A percentile compares a stretch with the other conserved stretches of the same genome.
phyloP scores from a whole-genome alignment of 352 stramenopile species.

The Pythium grandisporangium region DNA sequence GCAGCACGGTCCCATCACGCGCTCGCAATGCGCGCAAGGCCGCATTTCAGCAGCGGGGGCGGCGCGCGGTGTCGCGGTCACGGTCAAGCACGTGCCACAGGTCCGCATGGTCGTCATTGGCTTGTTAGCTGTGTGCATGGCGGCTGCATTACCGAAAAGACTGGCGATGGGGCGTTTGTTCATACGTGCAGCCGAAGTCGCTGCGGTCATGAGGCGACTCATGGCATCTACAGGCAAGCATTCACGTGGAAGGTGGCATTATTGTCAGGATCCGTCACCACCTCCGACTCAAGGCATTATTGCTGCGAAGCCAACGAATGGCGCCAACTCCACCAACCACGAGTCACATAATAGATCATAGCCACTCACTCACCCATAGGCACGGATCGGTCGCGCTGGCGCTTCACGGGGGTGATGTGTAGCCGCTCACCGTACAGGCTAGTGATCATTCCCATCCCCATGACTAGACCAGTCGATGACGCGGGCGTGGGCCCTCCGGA shows the following conservation, averaged over 20 bases:
- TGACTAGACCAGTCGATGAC: too few species aligned
- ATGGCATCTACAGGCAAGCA: conserved; percentile 34
- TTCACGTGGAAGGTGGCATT: too few species aligned
- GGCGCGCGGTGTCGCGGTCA: conserved; percentile 5
- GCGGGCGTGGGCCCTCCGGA: not conserved
- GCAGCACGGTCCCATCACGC: conserved; percentile 48
- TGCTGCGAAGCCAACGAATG: too few species aligned
- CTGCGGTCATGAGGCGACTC: conserved; percentile 69
- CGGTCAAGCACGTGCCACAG: too few species aligned
- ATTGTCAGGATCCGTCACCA: too few species aligned
- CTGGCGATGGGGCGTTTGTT: conserved; percentile 61
- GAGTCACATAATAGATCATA: too few species aligned
- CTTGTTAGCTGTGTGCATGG: too few species aligned
- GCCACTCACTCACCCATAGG: conserved; percentile 55
- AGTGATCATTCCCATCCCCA: too few species aligned
- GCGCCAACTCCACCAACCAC: too few species aligned
- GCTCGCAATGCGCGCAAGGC: conserved; percentile 58
- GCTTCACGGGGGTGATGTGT: conserved; percentile 33
- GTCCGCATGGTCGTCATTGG: too few species aligned
- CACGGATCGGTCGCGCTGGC: conserved; percentile 54
- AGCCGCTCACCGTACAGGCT: not conserved
- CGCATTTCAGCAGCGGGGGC: conserved; percentile 9
- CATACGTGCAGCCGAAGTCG: conserved; percentile 55
- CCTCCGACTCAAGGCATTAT: too few species aligned
- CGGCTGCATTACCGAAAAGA: too few species aligned